Conservation (phyloP, 768 basidiomycete genomes). For the Pulveroboletus ravenelii region DNA sequence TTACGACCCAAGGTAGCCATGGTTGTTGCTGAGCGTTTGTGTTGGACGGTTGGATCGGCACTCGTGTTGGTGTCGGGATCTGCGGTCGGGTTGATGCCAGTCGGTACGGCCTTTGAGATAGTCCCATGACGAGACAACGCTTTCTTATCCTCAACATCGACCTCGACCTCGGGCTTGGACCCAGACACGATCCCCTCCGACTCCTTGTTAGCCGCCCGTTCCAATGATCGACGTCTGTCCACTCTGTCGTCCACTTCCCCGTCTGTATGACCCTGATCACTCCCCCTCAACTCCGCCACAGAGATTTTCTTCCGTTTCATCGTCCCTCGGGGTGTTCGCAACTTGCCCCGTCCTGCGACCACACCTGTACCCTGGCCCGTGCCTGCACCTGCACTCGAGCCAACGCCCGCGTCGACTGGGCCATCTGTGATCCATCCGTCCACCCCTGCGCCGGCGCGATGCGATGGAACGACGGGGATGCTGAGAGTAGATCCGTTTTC, state of each 20-base stretch:
- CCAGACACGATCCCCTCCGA: neutral
- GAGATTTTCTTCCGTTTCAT: constrained; percentile 16
- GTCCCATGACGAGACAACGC: neutral
- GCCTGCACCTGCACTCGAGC: neutral
- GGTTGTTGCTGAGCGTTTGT: constrained; percentile 3
- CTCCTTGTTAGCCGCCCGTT: neutral
- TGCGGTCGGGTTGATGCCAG: neutral
- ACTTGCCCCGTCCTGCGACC: neutral
- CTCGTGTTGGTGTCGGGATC: neutral
- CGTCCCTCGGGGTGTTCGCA: constrained; percentile 2
- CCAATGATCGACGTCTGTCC: neutral
- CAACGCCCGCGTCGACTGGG: neutral
- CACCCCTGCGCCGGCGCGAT: neutral
- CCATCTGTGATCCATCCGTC: constrained; percentile 23
- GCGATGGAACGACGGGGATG: neutral
- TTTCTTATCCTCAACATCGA: neutral
- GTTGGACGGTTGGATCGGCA: neutral
- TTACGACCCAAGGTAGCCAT: neutral
- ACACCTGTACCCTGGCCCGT: neutral
- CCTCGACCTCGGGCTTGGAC: neutral
- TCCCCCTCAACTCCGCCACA: constrained; percentile 25
- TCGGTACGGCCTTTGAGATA: neutral
- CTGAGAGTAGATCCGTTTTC: neutral
- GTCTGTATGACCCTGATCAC: constrained; percentile 27
- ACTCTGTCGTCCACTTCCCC: too few relatives aligned